Base-by-base conservation (phyloP, 2,329 filamentous ascomycete genomes). In the Cordyceps tenuipes region DNA sequence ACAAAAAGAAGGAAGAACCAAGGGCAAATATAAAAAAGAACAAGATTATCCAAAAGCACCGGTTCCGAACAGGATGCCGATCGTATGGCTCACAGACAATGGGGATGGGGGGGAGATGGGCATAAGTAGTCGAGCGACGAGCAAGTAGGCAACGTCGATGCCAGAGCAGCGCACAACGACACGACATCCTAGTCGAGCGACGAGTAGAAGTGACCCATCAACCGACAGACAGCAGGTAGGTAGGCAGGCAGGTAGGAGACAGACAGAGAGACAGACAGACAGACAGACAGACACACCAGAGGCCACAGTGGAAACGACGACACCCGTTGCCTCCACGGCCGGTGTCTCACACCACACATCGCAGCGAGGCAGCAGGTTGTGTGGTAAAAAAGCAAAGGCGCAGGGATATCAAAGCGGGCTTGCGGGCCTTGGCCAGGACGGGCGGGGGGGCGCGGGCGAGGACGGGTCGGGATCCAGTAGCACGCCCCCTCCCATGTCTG, bases 1-100 rank as follows among this genome's bases (percentile, higher is more conserved):
- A 74, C 67, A 72, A 77, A 77, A 77, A 75, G 72, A 77, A 77
- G 74, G 72, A 77, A 76, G 76, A 78, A 76, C 74, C 75, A 72
- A 75, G 61, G 75, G 75, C 73, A 73, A 72, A 73, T 76, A 75
- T 71, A 74, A 75, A 74, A 72, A 72, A 75, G 73, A 65, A 67
- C 63, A 75, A 71, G 70, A 76, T 75, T 72, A 77, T 55, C 71
- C 72, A 66, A 68, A 67, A 67, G 64, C 67, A 70, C 71, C 71
- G 71, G 72, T 73, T 74, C 73, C 71, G 70, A 77, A 75, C 66
- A 72, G 71, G 75, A 68, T 79, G 76, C 74, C 76, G 76, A 79
- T 80, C 76, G 74, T 76, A 72, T 74, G 71, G 71, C 69, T 68
- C 73, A 69, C 66, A 67, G 61, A 66, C 62, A 66, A 65, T 65